Conservation (phyloP, 2,329 filamentous ascomycete genomes). For the Ophiostoma novo-ulmi region DNA sequence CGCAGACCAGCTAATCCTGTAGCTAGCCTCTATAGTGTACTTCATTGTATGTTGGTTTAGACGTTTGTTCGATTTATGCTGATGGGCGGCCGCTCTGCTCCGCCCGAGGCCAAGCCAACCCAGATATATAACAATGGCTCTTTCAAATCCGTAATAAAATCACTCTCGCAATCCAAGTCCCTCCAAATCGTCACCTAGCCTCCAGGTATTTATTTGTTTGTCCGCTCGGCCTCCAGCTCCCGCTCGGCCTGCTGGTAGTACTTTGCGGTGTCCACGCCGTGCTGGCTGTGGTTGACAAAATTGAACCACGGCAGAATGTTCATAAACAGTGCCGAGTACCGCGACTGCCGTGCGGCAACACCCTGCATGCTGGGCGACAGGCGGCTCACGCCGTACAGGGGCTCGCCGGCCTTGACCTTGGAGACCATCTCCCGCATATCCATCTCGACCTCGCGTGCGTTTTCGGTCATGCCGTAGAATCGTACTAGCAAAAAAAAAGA, state of each 20-base stretch:
- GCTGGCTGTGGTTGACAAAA: constrained; percentile 92
- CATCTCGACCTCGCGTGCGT: constrained; percentile 84
- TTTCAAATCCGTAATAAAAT: constrained; percentile 10
- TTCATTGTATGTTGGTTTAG: neutral
- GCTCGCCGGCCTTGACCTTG: constrained; percentile 87
- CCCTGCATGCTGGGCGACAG: constrained; percentile 89
- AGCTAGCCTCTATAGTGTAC: neutral
- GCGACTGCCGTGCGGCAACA: constrained; percentile 83
- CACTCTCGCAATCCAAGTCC: neutral
- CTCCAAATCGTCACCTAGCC: neutral
- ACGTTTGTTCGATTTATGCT: constrained; percentile 11
- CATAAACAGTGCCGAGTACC: constrained; percentile 79
- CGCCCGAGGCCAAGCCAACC: neutral
- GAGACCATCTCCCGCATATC: constrained; percentile 98
- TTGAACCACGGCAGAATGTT: constrained; percentile 95
- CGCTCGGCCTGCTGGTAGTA: constrained; percentile 95
- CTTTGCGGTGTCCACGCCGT: constrained; percentile 96
- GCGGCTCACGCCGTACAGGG: constrained; percentile 76
- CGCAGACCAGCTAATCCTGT: neutral
- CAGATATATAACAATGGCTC: constrained; percentile 11
- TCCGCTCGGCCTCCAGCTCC: constrained; percentile 75
- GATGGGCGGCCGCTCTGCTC: neutral
- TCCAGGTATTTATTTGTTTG: constrained; percentile 16
- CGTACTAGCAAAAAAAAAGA: constrained; percentile 58
- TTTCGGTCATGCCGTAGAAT: constrained; percentile 94